These are phyloP conservation scores for Eleusine coracana DNA, from an alignment of 176 grass and related monocot species.

Conservation along the genomic window DNA sequence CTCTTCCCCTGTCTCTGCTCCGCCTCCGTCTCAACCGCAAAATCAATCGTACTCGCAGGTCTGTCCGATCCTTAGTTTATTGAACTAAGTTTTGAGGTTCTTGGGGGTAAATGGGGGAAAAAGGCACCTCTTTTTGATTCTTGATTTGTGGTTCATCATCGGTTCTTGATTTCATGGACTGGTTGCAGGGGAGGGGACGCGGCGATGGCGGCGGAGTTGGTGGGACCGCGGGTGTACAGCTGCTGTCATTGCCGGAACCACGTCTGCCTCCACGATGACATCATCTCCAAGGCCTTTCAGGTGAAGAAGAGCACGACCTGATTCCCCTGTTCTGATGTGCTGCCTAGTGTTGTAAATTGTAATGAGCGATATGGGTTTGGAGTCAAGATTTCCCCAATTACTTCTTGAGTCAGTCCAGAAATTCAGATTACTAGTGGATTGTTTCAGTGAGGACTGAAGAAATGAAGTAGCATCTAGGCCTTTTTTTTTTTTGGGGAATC, in stretches of 20 bases:
- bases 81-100: constrained; percentile 20
- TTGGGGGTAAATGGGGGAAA: neutral
- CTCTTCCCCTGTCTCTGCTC: neutral
- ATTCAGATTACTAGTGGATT: neutral
- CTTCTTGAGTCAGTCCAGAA: neutral
- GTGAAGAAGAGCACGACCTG: constrained; percentile 32
- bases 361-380: neutral
- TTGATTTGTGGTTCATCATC: neutral
- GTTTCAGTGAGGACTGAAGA: neutral
- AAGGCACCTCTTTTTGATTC: too few species aligned
- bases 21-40: neutral
- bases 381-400: neutral
- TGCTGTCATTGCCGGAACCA: constrained; percentile 74
- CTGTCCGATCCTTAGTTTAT: neutral
- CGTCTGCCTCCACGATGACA: constrained; percentile 79
- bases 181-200: constrained; percentile 2
- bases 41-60: neutral
- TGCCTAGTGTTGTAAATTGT: neutral
- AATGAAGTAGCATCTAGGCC: neutral
- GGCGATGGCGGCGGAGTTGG: constrained; percentile 52
- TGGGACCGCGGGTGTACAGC: constrained; percentile 70
- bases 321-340: neutral
- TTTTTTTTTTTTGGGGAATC: neutral
- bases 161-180: constrained; percentile 40
- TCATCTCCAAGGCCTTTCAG: constrained; percentile 77